Evolutionary conservation across 208 protist species (phyloP).

Genomic region (Trypanosoma theileri): DNA sequence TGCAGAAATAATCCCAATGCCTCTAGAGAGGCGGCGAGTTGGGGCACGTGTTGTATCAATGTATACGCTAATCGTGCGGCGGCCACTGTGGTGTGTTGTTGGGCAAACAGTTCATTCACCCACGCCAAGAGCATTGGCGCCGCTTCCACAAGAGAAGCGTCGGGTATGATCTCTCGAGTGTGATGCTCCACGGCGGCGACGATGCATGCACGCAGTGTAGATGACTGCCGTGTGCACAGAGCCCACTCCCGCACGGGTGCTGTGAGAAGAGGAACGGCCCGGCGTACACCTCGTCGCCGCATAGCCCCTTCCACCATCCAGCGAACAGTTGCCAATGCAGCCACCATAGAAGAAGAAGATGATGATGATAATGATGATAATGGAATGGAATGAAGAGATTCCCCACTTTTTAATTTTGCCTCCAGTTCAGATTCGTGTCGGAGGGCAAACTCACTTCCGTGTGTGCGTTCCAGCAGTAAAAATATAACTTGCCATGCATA

Average conservation of each 20-base stretch:
- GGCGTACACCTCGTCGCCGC: slow-evolving; percentile 20
- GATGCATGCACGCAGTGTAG: slow-evolving; percentile 17
- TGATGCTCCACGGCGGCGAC: slow-evolving; percentile 12
- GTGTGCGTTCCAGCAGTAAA: slow-evolving; percentile 41
- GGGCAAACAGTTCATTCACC: slow-evolving; percentile 21
- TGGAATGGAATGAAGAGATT: too few relatives aligned
- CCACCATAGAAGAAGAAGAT: slow-evolving; percentile 12
- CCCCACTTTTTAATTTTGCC: slow-evolving; percentile 8
- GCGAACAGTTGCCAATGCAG: slow-evolving; percentile 9
- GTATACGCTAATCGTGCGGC: slow-evolving; percentile 15
- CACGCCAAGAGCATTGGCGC: slow-evolving; percentile 33
- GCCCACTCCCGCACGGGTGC: slow-evolving; percentile 5
- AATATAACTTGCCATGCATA: slow-evolving; percentile 37
- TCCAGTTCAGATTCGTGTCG: slow-evolving; percentile 31
- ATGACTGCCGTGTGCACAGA: background rate
- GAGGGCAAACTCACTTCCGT: slow-evolving; percentile 37
- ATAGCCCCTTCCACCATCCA: slow-evolving; percentile 25
- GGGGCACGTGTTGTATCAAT: slow-evolving; percentile 7
- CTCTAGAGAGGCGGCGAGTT: slow-evolving; percentile 20
- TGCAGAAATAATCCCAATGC: slow-evolving; percentile 24
- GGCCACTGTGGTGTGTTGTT: slow-evolving; percentile 3
- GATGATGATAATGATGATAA: background rate
- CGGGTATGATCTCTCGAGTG: background rate
- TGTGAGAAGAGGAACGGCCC: background rate
- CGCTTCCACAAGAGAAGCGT: slow-evolving; percentile 9